Conservation (phyloP, 805 yeast species). For the Cyberlindnera mississippiensis region DNA sequence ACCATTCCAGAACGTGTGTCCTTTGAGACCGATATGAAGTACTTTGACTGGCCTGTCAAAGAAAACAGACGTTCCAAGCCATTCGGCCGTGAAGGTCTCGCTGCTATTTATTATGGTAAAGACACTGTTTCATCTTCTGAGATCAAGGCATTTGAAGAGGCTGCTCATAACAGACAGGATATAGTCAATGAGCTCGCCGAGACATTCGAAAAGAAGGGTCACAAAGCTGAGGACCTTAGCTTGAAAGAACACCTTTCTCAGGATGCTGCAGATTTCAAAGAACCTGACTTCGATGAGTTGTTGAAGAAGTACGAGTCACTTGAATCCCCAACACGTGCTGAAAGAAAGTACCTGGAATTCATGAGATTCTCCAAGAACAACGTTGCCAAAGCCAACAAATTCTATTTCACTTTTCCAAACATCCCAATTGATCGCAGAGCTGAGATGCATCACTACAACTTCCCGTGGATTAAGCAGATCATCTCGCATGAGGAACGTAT, state of each 20-base stretch:
- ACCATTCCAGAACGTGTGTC: constrained; percentile 28
- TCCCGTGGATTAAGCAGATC: constrained; percentile 30
- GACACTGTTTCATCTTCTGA: constrained; percentile 4
- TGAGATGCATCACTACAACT: constrained; percentile 30
- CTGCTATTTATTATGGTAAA: constrained; percentile 14
- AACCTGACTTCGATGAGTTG: constrained; percentile 18
- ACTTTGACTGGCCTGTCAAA: constrained; percentile 25
- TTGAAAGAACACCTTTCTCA: constrained; percentile 14
- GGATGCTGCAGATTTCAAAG: constrained; percentile 15
- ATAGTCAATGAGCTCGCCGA: constrained; percentile 7
- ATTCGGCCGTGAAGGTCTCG: constrained; percentile 20
- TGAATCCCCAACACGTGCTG: constrained; percentile 19
- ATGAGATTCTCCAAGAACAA: constrained; percentile 25
- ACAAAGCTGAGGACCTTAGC: constrained; percentile 11
- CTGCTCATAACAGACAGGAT: constrained; percentile 7
- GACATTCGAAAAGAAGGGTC: constrained; percentile 9
- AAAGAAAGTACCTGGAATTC: constrained; percentile 25
- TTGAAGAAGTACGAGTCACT: constrained; percentile 11
- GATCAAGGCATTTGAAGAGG: constrained; percentile 4
- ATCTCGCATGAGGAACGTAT: constrained; percentile 29
- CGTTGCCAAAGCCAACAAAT: constrained; percentile 21
- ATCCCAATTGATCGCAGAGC: constrained; percentile 23
- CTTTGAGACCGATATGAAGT: constrained; percentile 27
- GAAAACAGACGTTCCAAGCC: constrained; percentile 21
- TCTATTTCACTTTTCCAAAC: constrained; percentile 28